phyloP scores from a whole-genome alignment of 331 rosid genomes.

The Rosa hybrid region DNA sequence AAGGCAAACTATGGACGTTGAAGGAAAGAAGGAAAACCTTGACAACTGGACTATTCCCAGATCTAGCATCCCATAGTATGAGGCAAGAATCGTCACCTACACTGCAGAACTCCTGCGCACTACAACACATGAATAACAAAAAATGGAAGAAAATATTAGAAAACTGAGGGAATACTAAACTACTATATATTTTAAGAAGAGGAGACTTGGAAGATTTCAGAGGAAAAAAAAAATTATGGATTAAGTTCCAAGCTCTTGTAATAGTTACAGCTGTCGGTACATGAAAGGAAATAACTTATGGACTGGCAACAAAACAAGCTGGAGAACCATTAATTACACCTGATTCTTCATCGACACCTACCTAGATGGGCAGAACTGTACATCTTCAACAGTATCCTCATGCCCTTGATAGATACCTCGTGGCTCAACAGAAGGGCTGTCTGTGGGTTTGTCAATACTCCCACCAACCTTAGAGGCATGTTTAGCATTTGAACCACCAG shows the following conservation, averaged over 20 bases:
- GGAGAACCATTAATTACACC: conserved; percentile 5
- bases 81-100: conserved; percentile 48
- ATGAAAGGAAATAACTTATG: background rate
- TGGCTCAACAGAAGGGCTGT: conserved; percentile 40
- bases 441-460: conserved; percentile 21
- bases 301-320: conserved; percentile 16
- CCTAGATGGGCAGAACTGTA: conserved; percentile 48
- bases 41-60: conserved; percentile 30
- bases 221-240: background rate
- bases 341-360: conserved; percentile 6
- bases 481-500: conserved; percentile 30
- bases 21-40: conserved; percentile 25
- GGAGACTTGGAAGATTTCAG: background rate
- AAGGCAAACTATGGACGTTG: background rate
- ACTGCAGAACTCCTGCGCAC: conserved; percentile 43
- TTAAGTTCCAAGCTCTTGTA: background rate
- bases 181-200: background rate
- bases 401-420: conserved; percentile 39
- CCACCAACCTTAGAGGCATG: conserved; percentile 27
- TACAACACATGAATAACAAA: conserved; percentile 13
- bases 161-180: background rate
- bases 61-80: conserved; percentile 43
- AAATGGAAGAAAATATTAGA: background rate
- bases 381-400: conserved; percentile 44
- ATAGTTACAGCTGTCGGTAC: background rate